Evolutionary conservation across 176 grass and related monocot species (phyloP).

Genomic region (Eleusine indica): DNA sequence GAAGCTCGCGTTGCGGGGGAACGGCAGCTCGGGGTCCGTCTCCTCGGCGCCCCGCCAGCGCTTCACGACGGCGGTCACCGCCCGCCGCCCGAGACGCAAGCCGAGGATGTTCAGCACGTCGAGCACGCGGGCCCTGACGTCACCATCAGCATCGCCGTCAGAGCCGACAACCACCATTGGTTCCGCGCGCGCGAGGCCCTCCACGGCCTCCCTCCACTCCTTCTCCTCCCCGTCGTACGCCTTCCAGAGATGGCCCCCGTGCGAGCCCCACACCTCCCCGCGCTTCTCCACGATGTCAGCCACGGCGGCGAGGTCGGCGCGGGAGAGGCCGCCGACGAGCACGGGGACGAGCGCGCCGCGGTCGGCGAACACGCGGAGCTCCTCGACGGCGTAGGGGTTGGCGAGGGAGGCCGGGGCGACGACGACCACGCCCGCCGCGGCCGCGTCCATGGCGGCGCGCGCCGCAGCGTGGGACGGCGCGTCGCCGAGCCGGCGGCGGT

Average conservation of each 20-base stretch:
- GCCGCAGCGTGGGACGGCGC: constrained; percentile 26
- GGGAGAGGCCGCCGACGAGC: constrained; percentile 47
- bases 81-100: constrained; percentile 38
- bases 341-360: constrained; percentile 49
- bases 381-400: constrained; percentile 54
- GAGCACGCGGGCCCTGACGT: constrained; percentile 43
- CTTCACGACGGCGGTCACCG: constrained; percentile 29
- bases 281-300: constrained; percentile 39
- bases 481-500: constrained; percentile 39
- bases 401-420: constrained; percentile 42
- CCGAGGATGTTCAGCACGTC: constrained; percentile 49
- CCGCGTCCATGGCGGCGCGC: constrained; percentile 45
- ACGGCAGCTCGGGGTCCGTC: constrained; percentile 47
- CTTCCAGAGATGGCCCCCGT: constrained; percentile 52
- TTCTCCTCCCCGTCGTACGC: constrained; percentile 42
- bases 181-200: constrained; percentile 30
- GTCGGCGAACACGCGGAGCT: constrained; percentile 46
- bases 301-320: constrained; percentile 26
- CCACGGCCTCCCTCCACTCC: constrained; percentile 46
- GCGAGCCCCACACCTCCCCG: constrained; percentile 50
- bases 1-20: constrained; percentile 46
- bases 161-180: constrained; percentile 27
- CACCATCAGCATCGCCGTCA: constrained; percentile 3
- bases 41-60: constrained; percentile 37
- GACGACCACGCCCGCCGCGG: constrained; percentile 41